Conservation (phyloP, 2,329 filamentous ascomycete genomes). For the Aspergillus chevalieri region DNA sequence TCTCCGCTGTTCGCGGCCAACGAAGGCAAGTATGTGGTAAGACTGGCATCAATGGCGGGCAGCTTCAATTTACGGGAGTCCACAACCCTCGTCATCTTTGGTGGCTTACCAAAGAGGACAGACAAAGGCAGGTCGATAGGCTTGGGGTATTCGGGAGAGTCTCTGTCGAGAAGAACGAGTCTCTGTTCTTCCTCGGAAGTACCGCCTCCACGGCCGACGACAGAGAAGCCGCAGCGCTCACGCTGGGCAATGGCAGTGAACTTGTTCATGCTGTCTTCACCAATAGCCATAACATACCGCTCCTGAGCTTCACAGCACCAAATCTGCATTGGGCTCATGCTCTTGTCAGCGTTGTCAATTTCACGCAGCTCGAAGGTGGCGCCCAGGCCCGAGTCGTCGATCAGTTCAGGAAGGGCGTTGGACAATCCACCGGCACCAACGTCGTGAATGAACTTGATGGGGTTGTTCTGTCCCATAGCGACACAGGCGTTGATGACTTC, state of each 20-base stretch:
- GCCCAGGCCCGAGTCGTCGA: constrained; percentile 85
- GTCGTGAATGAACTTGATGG: constrained; percentile 95
- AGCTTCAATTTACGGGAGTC: constrained; percentile 62
- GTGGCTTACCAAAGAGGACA: constrained; percentile 78
- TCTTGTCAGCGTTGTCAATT: constrained; percentile 79
- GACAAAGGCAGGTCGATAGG: constrained; percentile 88
- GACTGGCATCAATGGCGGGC: constrained; percentile 66
- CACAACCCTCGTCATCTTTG: constrained; percentile 72
- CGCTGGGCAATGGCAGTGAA: constrained; percentile 65
- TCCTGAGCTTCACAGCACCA: constrained; percentile 98
- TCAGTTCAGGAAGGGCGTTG: constrained; percentile 78
- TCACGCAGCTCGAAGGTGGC: constrained; percentile 92
- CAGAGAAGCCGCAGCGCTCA: constrained; percentile 87
- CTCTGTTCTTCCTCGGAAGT: constrained; percentile 61
- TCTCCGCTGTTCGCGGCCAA: constrained; percentile 40
- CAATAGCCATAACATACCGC: constrained; percentile 86
- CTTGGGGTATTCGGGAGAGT: constrained; percentile 65
- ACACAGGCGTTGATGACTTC: constrained; percentile 97
- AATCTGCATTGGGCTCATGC: constrained; percentile 93
- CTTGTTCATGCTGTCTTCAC: constrained; percentile 68
- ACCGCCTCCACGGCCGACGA: constrained; percentile 71
- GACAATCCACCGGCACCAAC: constrained; percentile 89
- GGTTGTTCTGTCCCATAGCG: constrained; percentile 74
- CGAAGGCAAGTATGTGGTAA: constrained; percentile 61
- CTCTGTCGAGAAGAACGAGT: constrained; percentile 73